A percentile compares a stretch with the other conserved stretches of the same genome.
Evolutionary conservation across 805 yeast species (phyloP).

Genomic region (Ogataea kodamae): DNA sequence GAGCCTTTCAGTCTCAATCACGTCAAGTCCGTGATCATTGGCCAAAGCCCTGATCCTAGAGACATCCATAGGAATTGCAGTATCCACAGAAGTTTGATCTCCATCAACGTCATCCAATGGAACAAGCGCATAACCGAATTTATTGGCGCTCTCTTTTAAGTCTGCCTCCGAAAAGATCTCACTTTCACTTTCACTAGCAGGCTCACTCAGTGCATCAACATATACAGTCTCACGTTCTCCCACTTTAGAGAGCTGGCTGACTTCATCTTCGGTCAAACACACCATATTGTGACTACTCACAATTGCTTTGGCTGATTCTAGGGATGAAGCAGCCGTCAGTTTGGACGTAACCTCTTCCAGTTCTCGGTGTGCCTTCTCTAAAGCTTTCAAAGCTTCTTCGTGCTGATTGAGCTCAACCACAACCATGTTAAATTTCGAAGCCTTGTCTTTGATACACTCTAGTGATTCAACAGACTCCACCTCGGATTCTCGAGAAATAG

Average conservation of each 20-base stretch:
- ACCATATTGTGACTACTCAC: slow-evolving; percentile 1
- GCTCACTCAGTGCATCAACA: slow-evolving; percentile 23
- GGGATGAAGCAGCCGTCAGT: slow-evolving; percentile 1
- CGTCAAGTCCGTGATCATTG: slow-evolving; percentile 18
- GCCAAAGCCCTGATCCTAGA: slow-evolving; percentile 16
- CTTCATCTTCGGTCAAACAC: slow-evolving; percentile 2
- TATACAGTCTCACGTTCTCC: slow-evolving; percentile 11
- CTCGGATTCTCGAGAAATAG: too few relatives aligned
- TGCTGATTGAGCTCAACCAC: slow-evolving; percentile 9
- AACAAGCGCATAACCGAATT: slow-evolving; percentile 35
- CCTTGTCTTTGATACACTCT: slow-evolving; percentile 3
- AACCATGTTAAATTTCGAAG: slow-evolving; percentile 10
- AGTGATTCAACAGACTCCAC: too few relatives aligned
- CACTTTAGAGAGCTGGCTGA: slow-evolving; percentile 2
- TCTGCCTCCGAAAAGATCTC: slow-evolving; percentile 27
- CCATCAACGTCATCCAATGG: slow-evolving; percentile 22
- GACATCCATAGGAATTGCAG: slow-evolving; percentile 4
- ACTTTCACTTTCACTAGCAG: slow-evolving; percentile 8
- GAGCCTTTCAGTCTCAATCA: slow-evolving; percentile 15
- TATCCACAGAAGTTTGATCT: slow-evolving; percentile 21
- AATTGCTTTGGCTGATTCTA: slow-evolving; percentile 2
- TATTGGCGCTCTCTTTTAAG: slow-evolving; percentile 33
- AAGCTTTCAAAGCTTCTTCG: not conserved
- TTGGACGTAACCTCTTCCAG: slow-evolving; percentile 1
- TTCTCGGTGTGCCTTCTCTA: slow-evolving; percentile 1